Evolutionary conservation across 192 early-diverging fungal genomes (phyloP), one percentile per base, ranked within the genome.

Genomic region (Coemansia aciculifera): DNA sequence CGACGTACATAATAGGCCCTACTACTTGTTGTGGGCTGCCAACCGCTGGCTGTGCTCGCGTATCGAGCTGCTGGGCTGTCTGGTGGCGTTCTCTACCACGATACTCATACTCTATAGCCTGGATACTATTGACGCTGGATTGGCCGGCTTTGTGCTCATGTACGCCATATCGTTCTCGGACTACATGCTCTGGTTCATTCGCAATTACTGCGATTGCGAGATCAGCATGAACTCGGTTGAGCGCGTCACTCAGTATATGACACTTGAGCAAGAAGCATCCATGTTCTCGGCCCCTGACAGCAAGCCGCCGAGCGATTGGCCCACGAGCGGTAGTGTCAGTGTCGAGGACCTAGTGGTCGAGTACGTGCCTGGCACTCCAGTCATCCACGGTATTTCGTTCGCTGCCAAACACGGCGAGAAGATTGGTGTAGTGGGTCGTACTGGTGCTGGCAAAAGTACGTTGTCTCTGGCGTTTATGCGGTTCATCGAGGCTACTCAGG

Each of bases 11-110:
- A 94, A 96, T 76, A 85, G 94, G 13, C 89, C 95, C 6, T 94
- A 88, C 73, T 90, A 94, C 64, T 88, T 90, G 73, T 85, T 96
- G 83, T 95, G 95, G 93, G 87, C 87, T 0, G 86, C 91, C 32
- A 99, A 96, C 85, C 86, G 95, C 59, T 97, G 95, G 95, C 81
- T 98, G 40, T 91, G 90, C 66, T 85, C 90, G 59, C 88, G 97
- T 48, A 92, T 92, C 36, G 95, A 95, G 62, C 71, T 92, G 29
- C 80, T 91, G 0, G 92, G 90, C 38, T 88, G 89, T 12, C 71
- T 92, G 23, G 91, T 97, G n/a, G 75, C 87, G 19, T 90, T 96
- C 42, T 82, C 81, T 37, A 86, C 92, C 27, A 89, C 87, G 3
- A 57, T 94, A 15, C 75, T 91, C 19, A 84, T 97, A 46, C 31